A percentile compares a stretch with the other conserved stretches of the same genome.
Evolutionary conservation across 805 yeast genomes (phyloP).

Genomic region (Scheffersomyces lignosus): DNA sequence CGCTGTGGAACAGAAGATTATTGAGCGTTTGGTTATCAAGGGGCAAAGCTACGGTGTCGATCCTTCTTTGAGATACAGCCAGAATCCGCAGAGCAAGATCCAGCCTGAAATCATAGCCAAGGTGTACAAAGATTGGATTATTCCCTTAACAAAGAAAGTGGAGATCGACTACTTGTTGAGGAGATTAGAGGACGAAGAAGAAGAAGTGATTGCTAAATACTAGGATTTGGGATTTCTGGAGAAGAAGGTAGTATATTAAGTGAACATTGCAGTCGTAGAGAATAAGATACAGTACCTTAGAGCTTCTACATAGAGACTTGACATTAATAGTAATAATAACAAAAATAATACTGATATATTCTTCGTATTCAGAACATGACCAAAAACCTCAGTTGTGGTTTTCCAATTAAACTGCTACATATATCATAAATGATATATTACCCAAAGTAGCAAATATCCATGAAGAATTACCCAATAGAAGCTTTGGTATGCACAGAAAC

Average conservation of each 20-base stretch:
- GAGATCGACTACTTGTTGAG: constrained; percentile 89
- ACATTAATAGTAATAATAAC: no score
- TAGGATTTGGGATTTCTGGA: not conserved
- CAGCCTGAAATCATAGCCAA: constrained; percentile 79
- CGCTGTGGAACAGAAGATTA: constrained; percentile 81
- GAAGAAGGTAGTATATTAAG: not conserved
- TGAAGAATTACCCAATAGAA: no score
- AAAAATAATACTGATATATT: no score
- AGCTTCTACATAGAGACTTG: no score
- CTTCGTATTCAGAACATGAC: no score
- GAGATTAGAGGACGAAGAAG: constrained; percentile 64
- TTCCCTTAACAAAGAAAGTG: constrained; percentile 92
- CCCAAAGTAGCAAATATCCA: no score
- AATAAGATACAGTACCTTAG: no score
- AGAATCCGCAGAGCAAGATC: constrained; percentile 68
- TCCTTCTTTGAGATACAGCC: constrained; percentile 73
- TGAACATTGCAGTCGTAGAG: no score
- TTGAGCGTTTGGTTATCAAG: constrained; percentile 74
- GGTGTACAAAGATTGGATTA: constrained; percentile 83
- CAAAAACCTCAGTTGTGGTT: no score
- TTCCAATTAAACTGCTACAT: no score
- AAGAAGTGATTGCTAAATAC: constrained; percentile 3
- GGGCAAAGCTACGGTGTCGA: constrained; percentile 87
- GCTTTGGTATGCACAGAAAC: no score
- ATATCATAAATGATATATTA: no score